phyloP scores from a whole-genome alignment of 2,329 filamentous ascomycete species.

The Phoma sp. region DNA sequence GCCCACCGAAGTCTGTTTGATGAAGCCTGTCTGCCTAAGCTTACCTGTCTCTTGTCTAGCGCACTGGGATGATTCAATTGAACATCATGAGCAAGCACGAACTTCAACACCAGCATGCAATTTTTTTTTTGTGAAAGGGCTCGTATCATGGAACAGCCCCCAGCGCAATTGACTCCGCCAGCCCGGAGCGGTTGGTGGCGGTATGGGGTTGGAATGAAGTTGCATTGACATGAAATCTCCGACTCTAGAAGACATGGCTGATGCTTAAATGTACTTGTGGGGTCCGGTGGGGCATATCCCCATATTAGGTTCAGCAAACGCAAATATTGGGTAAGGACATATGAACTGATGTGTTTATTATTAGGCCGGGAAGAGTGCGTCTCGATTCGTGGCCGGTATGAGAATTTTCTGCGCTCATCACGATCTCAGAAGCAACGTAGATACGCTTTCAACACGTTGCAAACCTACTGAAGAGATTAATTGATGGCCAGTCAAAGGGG shows the following conservation, averaged over 20 bases:
- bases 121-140: background rate
- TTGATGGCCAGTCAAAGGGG: conserved; percentile 1
- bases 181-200: background rate
- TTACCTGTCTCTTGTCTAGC: no score
- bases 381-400: background rate
- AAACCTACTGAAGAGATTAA: background rate
- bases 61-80: no score
- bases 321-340: no score
- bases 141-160: background rate
- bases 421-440: no score
- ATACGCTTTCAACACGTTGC: no score
- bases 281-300: background rate
- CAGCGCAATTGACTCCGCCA: background rate
- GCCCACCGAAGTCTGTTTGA: no score
- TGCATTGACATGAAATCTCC: background rate
- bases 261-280: background rate
- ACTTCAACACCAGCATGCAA: background rate
- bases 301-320: background rate
- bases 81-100: no score
- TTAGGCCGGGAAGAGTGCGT: background rate
- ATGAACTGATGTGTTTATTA: background rate
- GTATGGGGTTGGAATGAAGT: background rate
- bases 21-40: background rate
- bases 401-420: background rate
- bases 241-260: background rate